Conservation (phyloP, 2,329 filamentous ascomycete genomes). For the Allantophomopsis lycopodina region DNA sequence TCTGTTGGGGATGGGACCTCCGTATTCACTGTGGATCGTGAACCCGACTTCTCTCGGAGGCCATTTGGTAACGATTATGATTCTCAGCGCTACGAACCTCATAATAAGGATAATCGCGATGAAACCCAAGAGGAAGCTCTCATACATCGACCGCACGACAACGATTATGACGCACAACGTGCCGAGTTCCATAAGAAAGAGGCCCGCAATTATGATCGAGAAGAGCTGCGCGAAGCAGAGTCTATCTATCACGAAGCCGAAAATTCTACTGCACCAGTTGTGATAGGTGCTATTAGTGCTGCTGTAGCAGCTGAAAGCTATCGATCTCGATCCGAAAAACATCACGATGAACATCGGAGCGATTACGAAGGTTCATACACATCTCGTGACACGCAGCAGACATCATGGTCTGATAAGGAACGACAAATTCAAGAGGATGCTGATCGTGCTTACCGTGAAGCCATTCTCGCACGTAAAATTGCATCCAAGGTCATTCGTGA, state of each 20-base stretch:
- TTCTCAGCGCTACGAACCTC: too few species aligned
- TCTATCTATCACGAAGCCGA: constrained; percentile 29
- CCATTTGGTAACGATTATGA: too few species aligned
- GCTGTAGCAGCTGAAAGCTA: constrained; percentile 22
- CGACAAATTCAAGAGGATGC: constrained; percentile 42
- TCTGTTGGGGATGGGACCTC: constrained; percentile 18
- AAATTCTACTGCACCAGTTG: constrained; percentile 33
- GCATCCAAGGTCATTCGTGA: constrained; percentile 36
- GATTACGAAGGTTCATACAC: constrained; percentile 9
- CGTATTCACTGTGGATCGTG: constrained; percentile 38
- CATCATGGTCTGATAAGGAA: constrained; percentile 7
- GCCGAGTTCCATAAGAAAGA: constrained; percentile 4
- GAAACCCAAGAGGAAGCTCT: too few species aligned
- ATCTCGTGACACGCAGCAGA: constrained; percentile 6
- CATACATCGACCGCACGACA: too few species aligned
- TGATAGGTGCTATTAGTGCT: constrained; percentile 31
- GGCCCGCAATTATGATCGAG: constrained; percentile 3
- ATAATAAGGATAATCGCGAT: too few species aligned
- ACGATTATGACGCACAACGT: too few species aligned
- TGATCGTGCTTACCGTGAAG: constrained; percentile 42
- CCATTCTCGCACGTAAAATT: constrained; percentile 36
- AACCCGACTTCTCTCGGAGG: constrained; percentile 24
- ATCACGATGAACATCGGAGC: constrained; percentile 23
- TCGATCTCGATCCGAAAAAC: constrained; percentile 16
- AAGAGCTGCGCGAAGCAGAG: constrained; percentile 23